A percentile compares a stretch with the other conserved stretches of the same genome.
These are phyloP conservation scores for Chloropicon primus DNA, from an alignment of 139 green algal species.

Conservation along the genomic window DNA sequence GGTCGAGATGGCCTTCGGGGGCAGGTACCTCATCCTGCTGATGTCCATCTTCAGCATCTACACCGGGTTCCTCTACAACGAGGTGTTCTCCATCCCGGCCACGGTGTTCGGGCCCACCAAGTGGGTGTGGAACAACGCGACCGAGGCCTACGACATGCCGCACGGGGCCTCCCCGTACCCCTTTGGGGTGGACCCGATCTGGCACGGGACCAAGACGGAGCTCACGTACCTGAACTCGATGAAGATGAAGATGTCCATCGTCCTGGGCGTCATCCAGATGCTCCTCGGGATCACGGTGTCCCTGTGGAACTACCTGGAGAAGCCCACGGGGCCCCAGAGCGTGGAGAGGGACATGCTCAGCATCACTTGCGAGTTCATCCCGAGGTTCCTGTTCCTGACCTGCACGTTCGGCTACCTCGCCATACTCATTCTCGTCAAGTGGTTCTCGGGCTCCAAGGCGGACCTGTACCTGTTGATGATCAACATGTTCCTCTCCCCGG, in stretches of 20 bases:
- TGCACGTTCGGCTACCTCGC: constrained; percentile 91
- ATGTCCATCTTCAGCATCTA: constrained; percentile 96
- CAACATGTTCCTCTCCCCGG: constrained; percentile 94
- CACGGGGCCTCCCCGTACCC: constrained; percentile 38
- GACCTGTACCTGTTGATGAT: constrained; percentile 99
- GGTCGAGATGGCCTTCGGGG: constrained; percentile 77
- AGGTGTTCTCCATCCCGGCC: constrained; percentile 93
- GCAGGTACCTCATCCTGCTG: constrained; percentile 90
- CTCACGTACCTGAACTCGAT: constrained; percentile 89
- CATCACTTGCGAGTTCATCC: constrained; percentile 37
- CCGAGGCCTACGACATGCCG: constrained; percentile 3
- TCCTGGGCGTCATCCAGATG: constrained; percentile 91
- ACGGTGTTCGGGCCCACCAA: constrained; percentile 52
- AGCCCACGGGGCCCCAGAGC: not conserved
- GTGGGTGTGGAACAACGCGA: constrained; percentile 18
- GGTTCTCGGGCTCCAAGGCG: constrained; percentile 47
- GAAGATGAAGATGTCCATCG: constrained; percentile 99
- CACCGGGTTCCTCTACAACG: constrained; percentile 93
- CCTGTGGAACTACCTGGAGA: constrained; percentile 67
- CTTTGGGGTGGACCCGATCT: constrained; percentile 90
- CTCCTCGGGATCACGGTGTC: constrained; percentile 87
- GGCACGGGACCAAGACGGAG: constrained; percentile 83
- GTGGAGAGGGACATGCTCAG: constrained; percentile 75
- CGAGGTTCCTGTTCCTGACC: constrained; percentile 89
- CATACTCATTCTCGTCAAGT: constrained; percentile 90